Evolutionary conservation across 2,329 filamentous ascomycete genomes (phyloP), one percentile per base, ranked within the genome.

Genomic region (Neonectria neomacrospora): DNA sequence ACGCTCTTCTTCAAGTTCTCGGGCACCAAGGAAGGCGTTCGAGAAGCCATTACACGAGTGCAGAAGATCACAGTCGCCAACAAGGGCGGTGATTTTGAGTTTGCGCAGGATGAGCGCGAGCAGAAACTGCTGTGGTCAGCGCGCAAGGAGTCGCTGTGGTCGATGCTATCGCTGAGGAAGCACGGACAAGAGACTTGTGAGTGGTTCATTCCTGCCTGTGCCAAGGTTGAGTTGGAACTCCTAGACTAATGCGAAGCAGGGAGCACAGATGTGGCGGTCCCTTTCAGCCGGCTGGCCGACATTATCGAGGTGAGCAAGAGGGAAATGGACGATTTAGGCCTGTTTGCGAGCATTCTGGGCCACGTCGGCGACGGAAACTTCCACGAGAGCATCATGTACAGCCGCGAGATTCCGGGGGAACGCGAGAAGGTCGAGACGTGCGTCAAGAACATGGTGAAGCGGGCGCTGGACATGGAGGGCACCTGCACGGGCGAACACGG

Each of bases 311-410:
- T 93, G 45, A 94, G 92, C 66, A 97, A 97, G 81, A 91, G 92
- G 75, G 93, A 97, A 74, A 90, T 97, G 85, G 91, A 95, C 73
- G 89, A 93, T 12, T 83, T 97, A 11, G 93, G 93, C 0, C 80
- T 97, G 2, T 97, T 97, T 75, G 93, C 93, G 1, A 94, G 91
- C 72, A 92, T 97, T 28, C 82, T 97, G 4, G 94, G 94, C 3
- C 94, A 97, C 74, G 91, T 97, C 60, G 94, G 94, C 12, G 94
- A 97, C 74, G 94, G 94, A 39, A 97, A 97, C 78, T 97, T 97
- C 81, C 94, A 97, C 77, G 90, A 94, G 76, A 92, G 91, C 75
- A 96, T 97, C 79, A 90, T 97, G 80, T 97, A 97, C 77, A 88
- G 96, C 78, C 86, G 86, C 26, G 85, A 83, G 23, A 83, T 94